These are phyloP conservation scores for Rhodocollybia butyracea DNA, from an alignment of 768 basidiomycete species.

Conservation along the genomic window DNA sequence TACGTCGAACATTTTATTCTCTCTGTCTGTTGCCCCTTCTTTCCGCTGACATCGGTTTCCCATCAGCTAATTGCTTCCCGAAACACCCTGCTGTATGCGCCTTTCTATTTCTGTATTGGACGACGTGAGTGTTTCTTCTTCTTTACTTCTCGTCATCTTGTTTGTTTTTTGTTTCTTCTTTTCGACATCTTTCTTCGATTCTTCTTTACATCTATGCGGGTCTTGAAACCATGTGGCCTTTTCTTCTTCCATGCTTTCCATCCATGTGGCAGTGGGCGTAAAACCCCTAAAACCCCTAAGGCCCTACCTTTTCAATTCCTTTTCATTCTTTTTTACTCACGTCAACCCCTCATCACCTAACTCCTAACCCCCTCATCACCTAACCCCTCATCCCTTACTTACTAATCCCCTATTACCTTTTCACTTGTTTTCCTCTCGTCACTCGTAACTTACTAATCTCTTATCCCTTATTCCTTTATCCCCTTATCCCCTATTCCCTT, in stretches of 20 bases:
- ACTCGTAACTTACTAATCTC: too few species aligned
- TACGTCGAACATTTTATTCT: conserved; percentile 1
- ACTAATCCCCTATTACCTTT: conserved; percentile 28
- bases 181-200: too few species aligned
- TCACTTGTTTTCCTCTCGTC: too few species aligned
- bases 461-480: too few species aligned
- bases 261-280: too few species aligned
- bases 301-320: neutral
- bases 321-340: neutral
- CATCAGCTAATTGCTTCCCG: conserved; percentile 23
- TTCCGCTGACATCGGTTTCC: conserved; percentile 1
- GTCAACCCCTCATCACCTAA: too few species aligned
- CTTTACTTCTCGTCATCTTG: neutral
- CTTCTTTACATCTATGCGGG: too few species aligned
- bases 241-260: too few species aligned
- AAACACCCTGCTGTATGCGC: conserved; percentile 26
- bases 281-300: too few species aligned
- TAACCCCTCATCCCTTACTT: neutral
- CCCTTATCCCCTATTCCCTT: neutral
- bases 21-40: neutral
- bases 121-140: conserved; percentile 19
- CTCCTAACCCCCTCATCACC: neutral
- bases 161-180: neutral
- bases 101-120: conserved; percentile 31
- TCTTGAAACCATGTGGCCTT: too few species aligned